Evolutionary conservation across 305 asterid genomes (phyloP).

Genomic region (Fraxinus floribunda): DNA sequence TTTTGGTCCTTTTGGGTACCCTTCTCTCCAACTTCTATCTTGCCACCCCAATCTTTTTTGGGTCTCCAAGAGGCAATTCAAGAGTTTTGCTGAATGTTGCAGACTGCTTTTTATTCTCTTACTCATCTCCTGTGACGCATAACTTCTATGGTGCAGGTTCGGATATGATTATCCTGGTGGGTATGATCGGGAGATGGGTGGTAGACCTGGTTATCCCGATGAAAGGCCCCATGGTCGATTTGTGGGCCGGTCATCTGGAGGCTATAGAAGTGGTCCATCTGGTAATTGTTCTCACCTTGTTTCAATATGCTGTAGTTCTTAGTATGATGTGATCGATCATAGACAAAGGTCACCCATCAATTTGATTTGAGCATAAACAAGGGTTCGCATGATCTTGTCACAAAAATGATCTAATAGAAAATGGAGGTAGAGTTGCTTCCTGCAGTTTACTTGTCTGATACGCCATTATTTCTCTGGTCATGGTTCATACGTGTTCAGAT

Average conservation of each 20-base stretch:
- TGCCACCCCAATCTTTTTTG: neutral
- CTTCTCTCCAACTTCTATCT: neutral
- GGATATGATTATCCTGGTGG: conserved; percentile 80
- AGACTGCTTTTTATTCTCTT: neutral
- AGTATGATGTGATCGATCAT: neutral
- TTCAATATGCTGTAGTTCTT: conserved; percentile 13
- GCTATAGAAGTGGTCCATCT: conserved; percentile 64
- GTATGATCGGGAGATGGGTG: conserved; percentile 82
- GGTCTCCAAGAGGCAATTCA: neutral
- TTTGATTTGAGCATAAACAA: neutral
- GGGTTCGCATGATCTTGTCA: neutral
- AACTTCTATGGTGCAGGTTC: conserved; percentile 48
- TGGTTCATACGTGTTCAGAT: neutral
- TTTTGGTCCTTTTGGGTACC: neutral
- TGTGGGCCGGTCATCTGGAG: conserved; percentile 72
- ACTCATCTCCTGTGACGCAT: neutral
- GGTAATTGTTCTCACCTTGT: conserved; percentile 23
- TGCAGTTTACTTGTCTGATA: neutral
- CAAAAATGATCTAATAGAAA: neutral
- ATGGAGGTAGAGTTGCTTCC: neutral
- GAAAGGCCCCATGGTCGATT: conserved; percentile 85
- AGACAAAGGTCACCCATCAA: neutral
- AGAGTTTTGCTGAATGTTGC: neutral
- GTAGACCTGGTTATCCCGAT: conserved; percentile 76
- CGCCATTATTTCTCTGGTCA: neutral